These are phyloP conservation scores for Fusarium torreyae DNA, from an alignment of 2,329 filamentous ascomycete species.

Conservation along the genomic window DNA sequence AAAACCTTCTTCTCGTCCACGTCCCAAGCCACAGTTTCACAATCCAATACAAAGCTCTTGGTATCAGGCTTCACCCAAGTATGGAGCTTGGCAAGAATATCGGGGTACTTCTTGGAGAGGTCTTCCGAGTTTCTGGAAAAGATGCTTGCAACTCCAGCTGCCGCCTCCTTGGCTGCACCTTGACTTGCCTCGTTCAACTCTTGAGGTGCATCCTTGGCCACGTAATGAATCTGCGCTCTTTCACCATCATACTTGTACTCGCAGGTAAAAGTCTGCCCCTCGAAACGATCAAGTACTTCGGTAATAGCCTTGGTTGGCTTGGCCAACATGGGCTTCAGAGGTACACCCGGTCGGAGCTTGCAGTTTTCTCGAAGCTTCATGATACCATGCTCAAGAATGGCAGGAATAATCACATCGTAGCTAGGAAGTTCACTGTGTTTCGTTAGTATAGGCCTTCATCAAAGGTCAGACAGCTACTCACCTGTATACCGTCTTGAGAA, in stretches of 20 bases:
- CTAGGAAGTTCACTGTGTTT: conserved; percentile 86
- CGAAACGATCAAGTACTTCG: conserved; percentile 96
- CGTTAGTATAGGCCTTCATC: conserved; percentile 52
- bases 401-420: conserved; percentile 94
- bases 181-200: conserved; percentile 75
- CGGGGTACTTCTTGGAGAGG: conserved; percentile 96
- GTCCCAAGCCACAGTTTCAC: conserved; percentile 98
- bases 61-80: conserved; percentile 92
- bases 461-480: conserved; percentile 55
- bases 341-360: conserved; percentile 93
- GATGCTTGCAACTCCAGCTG: conserved; percentile 86
- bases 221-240: conserved; percentile 98
- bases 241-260: conserved; percentile 99
- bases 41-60: conserved; percentile 97
- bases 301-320: conserved; percentile 99
- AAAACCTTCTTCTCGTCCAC: conserved; percentile 94
- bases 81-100: conserved; percentile 89
- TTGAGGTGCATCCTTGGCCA: conserved; percentile 82
- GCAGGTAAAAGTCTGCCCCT: conserved; percentile 95
- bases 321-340: conserved; percentile 97
- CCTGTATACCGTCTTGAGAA: conserved; percentile 93
- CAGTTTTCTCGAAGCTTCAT: conserved; percentile 86
- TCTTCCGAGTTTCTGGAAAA: conserved; percentile 99
- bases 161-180: conserved; percentile 74
- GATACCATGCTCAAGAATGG: conserved; percentile 89